These are phyloP conservation scores for Gonapodya sp. DNA, from an alignment of 192 early-diverging fungal species.

Conservation along the genomic window DNA sequence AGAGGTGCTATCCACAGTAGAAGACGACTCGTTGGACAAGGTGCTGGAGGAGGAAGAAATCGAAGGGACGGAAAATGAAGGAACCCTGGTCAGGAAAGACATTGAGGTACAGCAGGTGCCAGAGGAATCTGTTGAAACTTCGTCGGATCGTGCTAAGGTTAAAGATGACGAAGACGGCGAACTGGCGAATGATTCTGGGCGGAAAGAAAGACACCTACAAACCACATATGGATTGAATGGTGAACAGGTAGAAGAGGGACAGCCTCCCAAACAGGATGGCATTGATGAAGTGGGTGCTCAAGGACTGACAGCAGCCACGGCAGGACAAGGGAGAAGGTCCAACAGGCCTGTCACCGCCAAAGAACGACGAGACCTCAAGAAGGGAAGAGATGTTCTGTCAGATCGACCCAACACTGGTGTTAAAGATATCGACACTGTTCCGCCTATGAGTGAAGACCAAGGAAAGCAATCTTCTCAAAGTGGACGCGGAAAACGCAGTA, in stretches of 20 bases:
- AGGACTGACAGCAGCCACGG: not conserved
- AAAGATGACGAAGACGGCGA: slow-evolving; percentile 21
- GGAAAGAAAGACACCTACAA: not conserved
- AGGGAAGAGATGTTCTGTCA: slow-evolving; percentile 20
- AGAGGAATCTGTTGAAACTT: not conserved
- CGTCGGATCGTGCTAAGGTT: slow-evolving; percentile 5
- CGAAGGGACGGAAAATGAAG: slow-evolving; percentile 16
- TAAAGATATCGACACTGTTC: not conserved
- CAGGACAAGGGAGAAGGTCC: not conserved
- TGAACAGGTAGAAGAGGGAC: not conserved
- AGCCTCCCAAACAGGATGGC: not conserved
- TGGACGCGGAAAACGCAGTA: slow-evolving; percentile 77
- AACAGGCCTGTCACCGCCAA: slow-evolving; percentile 53
- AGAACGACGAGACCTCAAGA: slow-evolving; percentile 73
- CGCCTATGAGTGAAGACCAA: not conserved
- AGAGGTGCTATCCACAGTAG: no score
- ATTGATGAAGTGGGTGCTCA: not conserved
- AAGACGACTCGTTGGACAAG: no score
- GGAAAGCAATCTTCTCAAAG: slow-evolving; percentile 5
- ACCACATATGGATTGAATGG: not conserved
- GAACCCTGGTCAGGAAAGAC: not conserved
- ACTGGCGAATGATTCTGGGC: not conserved
- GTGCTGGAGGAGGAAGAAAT: not conserved
- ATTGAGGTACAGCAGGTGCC: not conserved
- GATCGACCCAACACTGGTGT: not conserved